Evolutionary conservation across 768 basidiomycete genomes (phyloP), one percentile per base, ranked within the genome.

Genomic region (button mushroom (Agaricus bisporus)): DNA sequence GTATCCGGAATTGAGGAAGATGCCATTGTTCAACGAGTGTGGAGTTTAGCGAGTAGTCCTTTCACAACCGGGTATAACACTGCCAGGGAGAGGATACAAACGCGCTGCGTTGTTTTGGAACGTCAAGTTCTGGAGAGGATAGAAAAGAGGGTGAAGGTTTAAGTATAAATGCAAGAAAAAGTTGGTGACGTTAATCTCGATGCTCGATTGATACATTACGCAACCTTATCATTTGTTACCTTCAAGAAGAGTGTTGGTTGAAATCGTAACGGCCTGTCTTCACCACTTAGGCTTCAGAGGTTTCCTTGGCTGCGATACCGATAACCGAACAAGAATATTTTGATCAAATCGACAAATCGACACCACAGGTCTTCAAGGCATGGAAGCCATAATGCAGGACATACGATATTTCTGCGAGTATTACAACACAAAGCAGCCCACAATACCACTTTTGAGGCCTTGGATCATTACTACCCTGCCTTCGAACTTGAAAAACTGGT

Each of bases 31-130:
- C 41, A 54, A 54, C n/a, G 52, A 54, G 26, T 32, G 52, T 54
- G 44, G 17, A 28, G 9, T 28, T 47, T 46, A 25, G 20, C 39
- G 11, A 37, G 39, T n/a, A 37, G 26, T 14, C 35, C 22, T 18
- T 22, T 22, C n/a, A 5, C 18, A 47, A 32, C 15, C 28, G 22
- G 45, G 38, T 47, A 54, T 20, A 47, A 32, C 25, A 46, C 45
- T 39, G 41, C 52, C 26, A 36, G 26, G 22, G 38, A 37, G 35
- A 29, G 42, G 43, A 26, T 10, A 20, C 32, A 46, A 54, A 54
- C 52, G 45, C 52, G 28, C 52, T 47, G 52, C 52, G 52, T 51
- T 26, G 41, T 47, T 26, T 41, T 18, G 45, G 52, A 54, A 54
- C 52, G 20, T 54, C 52, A 54, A 54, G 52, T 54, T 41, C 52